Percentiles rank a stretch among this genome's conserved stretches.
Conservation (phyloP, 768 basidiomycete genomes). For the Trametes elegans region DNA sequence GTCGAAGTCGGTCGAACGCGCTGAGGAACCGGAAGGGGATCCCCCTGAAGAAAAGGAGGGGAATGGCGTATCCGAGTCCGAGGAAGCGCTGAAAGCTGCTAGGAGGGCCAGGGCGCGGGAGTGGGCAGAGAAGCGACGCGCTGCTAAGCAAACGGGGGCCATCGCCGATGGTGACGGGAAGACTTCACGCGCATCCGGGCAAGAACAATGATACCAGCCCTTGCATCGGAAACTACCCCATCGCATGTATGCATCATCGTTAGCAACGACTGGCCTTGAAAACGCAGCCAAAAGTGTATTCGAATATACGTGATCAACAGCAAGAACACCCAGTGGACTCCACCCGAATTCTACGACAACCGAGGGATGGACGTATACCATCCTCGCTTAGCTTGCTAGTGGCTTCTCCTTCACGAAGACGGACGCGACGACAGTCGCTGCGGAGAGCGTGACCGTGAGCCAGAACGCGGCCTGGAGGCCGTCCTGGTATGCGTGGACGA, state of each 20-base stretch:
- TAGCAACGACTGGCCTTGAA: no score
- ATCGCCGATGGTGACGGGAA: no score
- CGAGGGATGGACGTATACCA: background rate
- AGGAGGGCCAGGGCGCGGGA: conserved; percentile 55
- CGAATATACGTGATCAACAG: background rate
- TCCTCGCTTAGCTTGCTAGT: conserved; percentile 20
- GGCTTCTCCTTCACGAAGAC: conserved; percentile 54
- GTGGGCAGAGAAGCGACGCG: conserved; percentile 54
- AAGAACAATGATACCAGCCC: no score
- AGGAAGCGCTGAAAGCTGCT: conserved; percentile 41
- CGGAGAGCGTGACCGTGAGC: conserved; percentile 44
- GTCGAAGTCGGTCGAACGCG: background rate
- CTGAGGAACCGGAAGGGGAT: background rate
- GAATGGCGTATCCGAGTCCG: background rate
- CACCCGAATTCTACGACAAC: background rate
- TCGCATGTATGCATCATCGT: no score
- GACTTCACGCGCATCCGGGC: no score
- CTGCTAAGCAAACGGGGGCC: conserved; percentile 17
- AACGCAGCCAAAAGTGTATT: no score
- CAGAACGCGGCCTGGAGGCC: conserved; percentile 48
- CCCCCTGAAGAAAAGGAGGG: background rate
- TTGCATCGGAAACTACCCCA: no score
- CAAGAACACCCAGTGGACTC: background rate
- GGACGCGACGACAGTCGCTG: conserved; percentile 41
- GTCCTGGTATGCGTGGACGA: conserved; percentile 33